Evolutionary conservation across 495 filamentous ascomycete species (phyloP).

Genomic region (Neurospora sublineolata): DNA sequence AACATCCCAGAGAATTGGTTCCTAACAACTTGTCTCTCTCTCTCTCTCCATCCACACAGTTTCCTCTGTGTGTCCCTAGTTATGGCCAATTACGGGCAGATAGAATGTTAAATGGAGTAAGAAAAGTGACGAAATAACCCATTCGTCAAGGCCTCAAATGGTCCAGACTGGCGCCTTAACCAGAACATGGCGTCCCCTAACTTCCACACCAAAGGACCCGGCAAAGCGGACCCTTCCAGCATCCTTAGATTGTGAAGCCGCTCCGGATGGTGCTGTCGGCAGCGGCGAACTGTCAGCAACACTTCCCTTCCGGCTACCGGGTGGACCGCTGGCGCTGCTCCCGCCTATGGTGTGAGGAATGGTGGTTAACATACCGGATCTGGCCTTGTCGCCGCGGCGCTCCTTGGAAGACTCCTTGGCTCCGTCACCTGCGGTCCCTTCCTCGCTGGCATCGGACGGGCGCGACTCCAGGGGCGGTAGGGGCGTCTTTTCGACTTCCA

Average conservation of each 20-base stretch:
- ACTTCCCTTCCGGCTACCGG: constrained; percentile 29
- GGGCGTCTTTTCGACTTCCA: constrained; percentile 68
- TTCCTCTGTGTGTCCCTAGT: background rate
- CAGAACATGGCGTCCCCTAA: constrained; percentile 71
- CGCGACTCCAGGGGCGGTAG: constrained; percentile 58
- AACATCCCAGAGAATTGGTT: background rate
- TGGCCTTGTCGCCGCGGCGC: constrained; percentile 28
- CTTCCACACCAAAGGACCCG: constrained; percentile 76
- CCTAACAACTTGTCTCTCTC: background rate
- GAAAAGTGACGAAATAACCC: background rate
- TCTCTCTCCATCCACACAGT: background rate
- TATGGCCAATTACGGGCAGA: background rate
- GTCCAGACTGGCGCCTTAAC: constrained; percentile 86
- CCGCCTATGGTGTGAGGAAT: constrained; percentile 13
- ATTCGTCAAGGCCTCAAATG: constrained; percentile 20
- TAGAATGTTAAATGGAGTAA: background rate
- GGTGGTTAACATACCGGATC: constrained; percentile 25
- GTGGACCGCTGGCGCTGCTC: constrained; percentile 5
- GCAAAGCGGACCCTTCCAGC: constrained; percentile 60
- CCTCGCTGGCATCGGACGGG: constrained; percentile 37
- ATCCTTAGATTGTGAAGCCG: constrained; percentile 27
- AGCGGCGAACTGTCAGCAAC: constrained; percentile 15
- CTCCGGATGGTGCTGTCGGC: constrained; percentile 30
- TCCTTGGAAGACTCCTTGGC: constrained; percentile 30
- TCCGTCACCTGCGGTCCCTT: constrained; percentile 33